These are phyloP conservation scores for Penicillium sp. DNA, from an alignment of 2,329 filamentous ascomycete genomes.

Conservation along the genomic window DNA sequence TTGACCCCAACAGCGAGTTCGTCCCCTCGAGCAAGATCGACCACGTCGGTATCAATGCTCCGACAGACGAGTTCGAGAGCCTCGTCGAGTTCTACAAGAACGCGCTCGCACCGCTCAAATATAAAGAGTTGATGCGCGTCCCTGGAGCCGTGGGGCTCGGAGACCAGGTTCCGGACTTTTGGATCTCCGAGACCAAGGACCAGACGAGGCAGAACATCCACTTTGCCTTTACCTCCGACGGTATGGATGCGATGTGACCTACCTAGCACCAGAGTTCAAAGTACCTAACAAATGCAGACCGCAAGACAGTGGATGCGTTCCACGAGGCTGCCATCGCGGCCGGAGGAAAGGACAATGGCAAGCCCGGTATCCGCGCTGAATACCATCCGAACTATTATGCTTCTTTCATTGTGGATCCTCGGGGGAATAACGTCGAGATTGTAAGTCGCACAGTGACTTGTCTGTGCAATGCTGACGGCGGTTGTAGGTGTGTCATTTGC, in stretches of 20 bases:
- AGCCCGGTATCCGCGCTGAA: constrained; percentile 51
- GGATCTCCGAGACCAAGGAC: constrained; percentile 28
- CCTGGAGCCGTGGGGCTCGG: constrained; percentile 37
- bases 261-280: background rate
- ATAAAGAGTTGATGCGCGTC: constrained; percentile 34
- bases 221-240: constrained; percentile 31
- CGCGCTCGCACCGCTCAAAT: constrained; percentile 34
- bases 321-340: constrained; percentile 49
- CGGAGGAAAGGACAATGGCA: constrained; percentile 56
- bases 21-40: constrained; percentile 24
- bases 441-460: constrained; percentile 13
- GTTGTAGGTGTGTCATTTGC: constrained; percentile 13
- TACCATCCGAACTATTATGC: constrained; percentile 57
- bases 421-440: constrained; percentile 60
- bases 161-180: constrained; percentile 35
- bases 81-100: constrained; percentile 35
- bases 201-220: constrained; percentile 23
- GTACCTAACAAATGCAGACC: constrained; percentile 36
- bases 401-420: constrained; percentile 57
- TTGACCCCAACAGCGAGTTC: constrained; percentile 1
- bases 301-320: constrained; percentile 51
- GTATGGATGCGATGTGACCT: constrained; percentile 20
- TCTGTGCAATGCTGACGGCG: background rate
- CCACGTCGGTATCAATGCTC: constrained; percentile 34
- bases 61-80: constrained; percentile 33